Evolutionary conservation across 768 basidiomycete species (phyloP).

Genomic region (Lyophyllum semitale): DNA sequence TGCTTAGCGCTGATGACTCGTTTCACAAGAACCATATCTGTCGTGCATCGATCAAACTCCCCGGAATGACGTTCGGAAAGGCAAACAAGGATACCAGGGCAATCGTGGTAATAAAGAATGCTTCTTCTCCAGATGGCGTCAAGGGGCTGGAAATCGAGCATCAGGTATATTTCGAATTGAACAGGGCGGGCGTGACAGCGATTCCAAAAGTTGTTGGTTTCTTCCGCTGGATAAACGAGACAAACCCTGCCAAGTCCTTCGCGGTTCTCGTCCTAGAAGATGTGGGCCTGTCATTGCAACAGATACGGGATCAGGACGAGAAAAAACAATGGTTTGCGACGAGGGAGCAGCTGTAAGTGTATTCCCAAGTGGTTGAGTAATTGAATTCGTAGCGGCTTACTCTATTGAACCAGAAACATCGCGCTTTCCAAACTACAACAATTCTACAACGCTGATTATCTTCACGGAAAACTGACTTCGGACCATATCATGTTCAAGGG

Average conservation of each 20-base stretch:
- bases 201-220: slow-evolving; percentile 7
- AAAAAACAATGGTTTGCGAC: background rate
- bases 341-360: background rate
- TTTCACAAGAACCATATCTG: too few relatives aligned
- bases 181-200: background rate
- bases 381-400: too few relatives aligned
- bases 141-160: background rate
- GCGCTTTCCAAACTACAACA: background rate
- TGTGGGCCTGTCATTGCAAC: background rate
- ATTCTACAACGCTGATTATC: background rate
- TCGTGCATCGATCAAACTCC: background rate
- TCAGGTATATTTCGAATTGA: background rate
- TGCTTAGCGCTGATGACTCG: too few relatives aligned
- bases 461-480: slow-evolving; percentile 1
- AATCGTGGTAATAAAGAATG: background rate
- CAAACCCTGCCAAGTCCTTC: background rate
- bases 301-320: background rate
- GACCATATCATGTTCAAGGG: background rate
- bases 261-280: slow-evolving; percentile 9
- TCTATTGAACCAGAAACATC: background rate
- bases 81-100: background rate
- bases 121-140: background rate
- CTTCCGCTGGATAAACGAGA: background rate
- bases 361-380: too few relatives aligned
- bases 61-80: background rate